Evolutionary conservation across 2,329 filamentous ascomycete genomes (phyloP), one percentile per base, ranked within the genome.

Genomic region (Penicillium sp.): DNA sequence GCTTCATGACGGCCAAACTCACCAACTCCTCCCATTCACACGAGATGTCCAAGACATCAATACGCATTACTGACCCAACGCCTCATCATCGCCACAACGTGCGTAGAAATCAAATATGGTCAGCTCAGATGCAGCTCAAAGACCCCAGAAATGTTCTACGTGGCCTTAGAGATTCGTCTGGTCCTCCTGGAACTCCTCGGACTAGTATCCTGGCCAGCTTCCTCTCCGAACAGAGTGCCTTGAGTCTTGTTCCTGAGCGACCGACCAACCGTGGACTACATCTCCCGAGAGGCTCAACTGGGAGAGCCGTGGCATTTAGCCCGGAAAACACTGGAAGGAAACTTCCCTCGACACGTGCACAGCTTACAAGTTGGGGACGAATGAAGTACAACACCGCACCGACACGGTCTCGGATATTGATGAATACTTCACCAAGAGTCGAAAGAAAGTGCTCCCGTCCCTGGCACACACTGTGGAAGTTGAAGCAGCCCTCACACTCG

Each of bases 101-200:
- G 12, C 62, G 63, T 16, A 72, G 59, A 45, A 70, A 71, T 49
- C 65, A 66, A 47, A 55, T 59, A 26, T 75, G 71, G 72, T 70
- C 70, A 23, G 66, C 72, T 24, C 59, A 62, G 23, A 71, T 76
- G 70, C 67, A 73, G 50, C 42, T 72, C 6, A 63, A 66, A 16
- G 54, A 63, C 13, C 57, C 46, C 15, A 54, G 51, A 42, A 56
- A 31, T 38, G 47, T 47, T 6, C 49, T 29, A 24, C 45, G 54
- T 46, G 64, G 49, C 44, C 50, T 31, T 47, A 57, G 51, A 8
- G 61, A 57, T 18, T 57, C 66, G 5, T 60, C 62, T 13, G 68
- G 64, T 6, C 69, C 70, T 4, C 73, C 72, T 15, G 72, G 73
- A 23, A 74, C 66, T 3, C 72, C 73, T 3, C 52, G 59, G 5